Evolutionary conservation across 495 filamentous ascomycete genomes (phyloP).

Genomic region (Talaromyces borbonicus): DNA sequence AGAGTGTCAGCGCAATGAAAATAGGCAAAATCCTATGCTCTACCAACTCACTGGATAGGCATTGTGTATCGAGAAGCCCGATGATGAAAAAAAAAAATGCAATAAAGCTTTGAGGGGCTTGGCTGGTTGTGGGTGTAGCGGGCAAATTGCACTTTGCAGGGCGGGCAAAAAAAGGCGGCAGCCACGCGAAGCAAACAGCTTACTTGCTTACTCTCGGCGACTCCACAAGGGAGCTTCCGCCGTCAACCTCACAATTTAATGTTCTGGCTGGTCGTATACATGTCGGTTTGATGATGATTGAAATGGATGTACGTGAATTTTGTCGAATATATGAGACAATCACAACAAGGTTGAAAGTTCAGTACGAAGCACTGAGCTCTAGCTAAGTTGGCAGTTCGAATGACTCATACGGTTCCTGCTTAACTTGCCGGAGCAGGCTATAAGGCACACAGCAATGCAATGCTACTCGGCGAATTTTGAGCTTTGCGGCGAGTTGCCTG

Average conservation of each 20-base stretch:
- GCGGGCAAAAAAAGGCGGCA: slow-evolving; percentile 3
- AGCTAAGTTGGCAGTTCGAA: too few relatives aligned
- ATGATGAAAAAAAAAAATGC: not conserved
- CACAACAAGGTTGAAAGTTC: too few relatives aligned
- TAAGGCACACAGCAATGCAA: too few relatives aligned
- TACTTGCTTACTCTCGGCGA: not conserved
- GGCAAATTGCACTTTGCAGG: not conserved
- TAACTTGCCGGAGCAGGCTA: too few relatives aligned
- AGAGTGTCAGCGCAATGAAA: slow-evolving; percentile 4
- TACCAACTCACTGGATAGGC: slow-evolving; percentile 9
- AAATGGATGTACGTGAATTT: too few relatives aligned
- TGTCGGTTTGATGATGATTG: too few relatives aligned
- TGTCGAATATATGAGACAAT: too few relatives aligned
- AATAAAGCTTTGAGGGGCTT: not conserved
- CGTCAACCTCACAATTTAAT: not conserved
- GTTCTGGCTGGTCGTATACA: not conserved
- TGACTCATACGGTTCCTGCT: too few relatives aligned
- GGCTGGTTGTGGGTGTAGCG: slow-evolving; percentile 1
- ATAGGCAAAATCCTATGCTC: not conserved
- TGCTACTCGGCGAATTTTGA: too few relatives aligned
- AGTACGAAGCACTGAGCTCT: too few relatives aligned
- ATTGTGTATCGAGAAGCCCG: slow-evolving; percentile 3
- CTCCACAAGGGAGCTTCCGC: slow-evolving; percentile 2
- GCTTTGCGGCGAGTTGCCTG: too few relatives aligned
- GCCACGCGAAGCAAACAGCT: not conserved